Evolutionary conservation across 1,284 basidiomycete species (phyloP).

Genomic region (Sanghuangporus weigelae): DNA sequence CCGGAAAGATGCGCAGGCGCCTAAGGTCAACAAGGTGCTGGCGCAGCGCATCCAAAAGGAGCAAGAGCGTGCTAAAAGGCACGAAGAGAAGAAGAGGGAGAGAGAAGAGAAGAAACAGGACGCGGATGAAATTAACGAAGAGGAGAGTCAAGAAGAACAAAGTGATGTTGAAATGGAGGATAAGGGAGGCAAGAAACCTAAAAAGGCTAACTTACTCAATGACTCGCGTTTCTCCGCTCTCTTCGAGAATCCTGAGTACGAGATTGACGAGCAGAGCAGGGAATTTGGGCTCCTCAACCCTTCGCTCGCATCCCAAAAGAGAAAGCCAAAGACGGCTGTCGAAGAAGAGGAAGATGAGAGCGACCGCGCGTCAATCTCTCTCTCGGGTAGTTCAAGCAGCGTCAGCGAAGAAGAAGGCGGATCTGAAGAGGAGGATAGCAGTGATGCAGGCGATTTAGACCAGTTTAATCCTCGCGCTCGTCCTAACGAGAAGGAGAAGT

Average conservation of each 20-base stretch:
- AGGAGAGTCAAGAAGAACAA: constrained; percentile 36
- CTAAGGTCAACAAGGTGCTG: constrained; percentile 90
- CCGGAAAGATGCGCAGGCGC: constrained; percentile 53
- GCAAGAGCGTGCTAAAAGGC: constrained; percentile 62
- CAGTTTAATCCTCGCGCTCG: constrained; percentile 27
- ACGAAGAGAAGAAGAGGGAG: constrained; percentile 55
- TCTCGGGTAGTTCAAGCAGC: constrained; percentile 33
- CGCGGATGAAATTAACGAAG: constrained; percentile 29
- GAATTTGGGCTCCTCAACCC: constrained; percentile 94
- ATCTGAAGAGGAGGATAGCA: constrained; percentile 40
- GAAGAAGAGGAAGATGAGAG: constrained; percentile 89
- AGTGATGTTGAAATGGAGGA: constrained; percentile 32
- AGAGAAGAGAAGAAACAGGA: constrained; percentile 40
- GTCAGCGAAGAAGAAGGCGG: constrained; percentile 16
- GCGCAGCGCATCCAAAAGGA: constrained; percentile 82
- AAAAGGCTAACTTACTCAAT: constrained; percentile 56
- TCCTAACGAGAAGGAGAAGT: background rate
- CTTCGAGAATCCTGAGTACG: constrained; percentile 92
- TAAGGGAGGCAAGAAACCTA: constrained; percentile 26
- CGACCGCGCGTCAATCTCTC: constrained; percentile 72
- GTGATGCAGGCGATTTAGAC: constrained; percentile 46
- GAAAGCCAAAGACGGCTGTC: constrained; percentile 68
- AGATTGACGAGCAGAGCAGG: constrained; percentile 83
- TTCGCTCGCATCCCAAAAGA: constrained; percentile 57
- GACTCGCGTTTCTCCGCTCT: constrained; percentile 91